Evolutionary conservation across 2,329 filamentous ascomycete species (phyloP).

Genomic region (Aquanectria penicillioides): DNA sequence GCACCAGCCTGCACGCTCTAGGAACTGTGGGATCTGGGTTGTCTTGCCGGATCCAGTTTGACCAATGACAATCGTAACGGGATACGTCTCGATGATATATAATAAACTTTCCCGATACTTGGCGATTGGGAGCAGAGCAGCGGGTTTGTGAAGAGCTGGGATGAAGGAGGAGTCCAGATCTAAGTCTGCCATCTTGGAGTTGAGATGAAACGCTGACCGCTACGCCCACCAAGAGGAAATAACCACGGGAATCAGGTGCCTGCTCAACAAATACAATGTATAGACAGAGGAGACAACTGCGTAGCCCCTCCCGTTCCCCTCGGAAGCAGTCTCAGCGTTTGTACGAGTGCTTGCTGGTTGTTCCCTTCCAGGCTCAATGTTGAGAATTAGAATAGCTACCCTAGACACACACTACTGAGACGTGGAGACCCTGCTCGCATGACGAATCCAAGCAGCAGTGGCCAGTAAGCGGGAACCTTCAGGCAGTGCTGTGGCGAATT

Average conservation of each 20-base stretch:
- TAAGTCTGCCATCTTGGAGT: conserved; percentile 61
- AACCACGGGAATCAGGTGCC: background rate
- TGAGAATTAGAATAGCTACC: background rate
- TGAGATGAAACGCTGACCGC: background rate
- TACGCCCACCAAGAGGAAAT: background rate
- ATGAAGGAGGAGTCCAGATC: conserved; percentile 72
- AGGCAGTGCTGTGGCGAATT: conserved; percentile 37
- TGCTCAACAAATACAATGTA: background rate
- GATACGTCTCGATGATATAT: conserved; percentile 85
- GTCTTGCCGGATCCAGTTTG: conserved; percentile 97
- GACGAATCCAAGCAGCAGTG: too few relatives aligned
- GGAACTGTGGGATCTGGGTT: conserved; percentile 92
- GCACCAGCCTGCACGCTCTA: conserved; percentile 91
- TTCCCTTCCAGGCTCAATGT: background rate
- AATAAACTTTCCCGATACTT: conserved; percentile 82
- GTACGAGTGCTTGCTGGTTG: background rate
- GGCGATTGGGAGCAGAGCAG: conserved; percentile 85
- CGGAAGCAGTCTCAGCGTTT: background rate
- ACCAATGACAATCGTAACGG: conserved; percentile 89
- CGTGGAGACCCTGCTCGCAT: conserved; percentile 16
- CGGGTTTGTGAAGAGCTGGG: conserved; percentile 85
- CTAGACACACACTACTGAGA: background rate
- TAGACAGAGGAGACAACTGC: background rate
- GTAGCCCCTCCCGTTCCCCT: background rate
- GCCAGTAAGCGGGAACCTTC: too few relatives aligned